A percentile compares a stretch with the other conserved stretches of the same genome.
phyloP scores from a whole-genome alignment of 768 basidiomycete species.

The Russula olivacea region DNA sequence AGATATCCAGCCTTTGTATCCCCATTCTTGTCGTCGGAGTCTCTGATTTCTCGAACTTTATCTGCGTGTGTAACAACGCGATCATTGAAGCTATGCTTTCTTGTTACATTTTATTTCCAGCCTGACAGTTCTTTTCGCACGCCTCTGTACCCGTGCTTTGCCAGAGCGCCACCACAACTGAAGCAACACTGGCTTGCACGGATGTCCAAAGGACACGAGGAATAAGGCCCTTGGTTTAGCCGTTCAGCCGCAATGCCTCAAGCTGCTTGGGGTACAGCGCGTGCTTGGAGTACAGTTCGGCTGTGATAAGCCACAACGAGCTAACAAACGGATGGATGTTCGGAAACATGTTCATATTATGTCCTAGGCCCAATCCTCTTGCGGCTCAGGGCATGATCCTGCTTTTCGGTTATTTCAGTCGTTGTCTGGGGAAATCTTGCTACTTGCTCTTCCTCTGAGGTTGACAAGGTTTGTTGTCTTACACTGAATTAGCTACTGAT shows the following conservation, averaged over 20 bases:
- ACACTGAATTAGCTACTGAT: not conserved
- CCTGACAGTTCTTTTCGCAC: not conserved
- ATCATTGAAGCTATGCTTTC: not conserved
- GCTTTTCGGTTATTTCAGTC: not conserved
- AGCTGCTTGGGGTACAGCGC: not conserved
- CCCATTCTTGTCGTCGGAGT: conserved; percentile 14
- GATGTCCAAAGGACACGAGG: not conserved
- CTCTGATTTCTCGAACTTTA: conserved; percentile 9
- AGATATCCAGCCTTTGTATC: not conserved
- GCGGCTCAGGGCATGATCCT: not conserved
- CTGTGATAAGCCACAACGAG: not conserved
- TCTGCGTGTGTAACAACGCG: not conserved
- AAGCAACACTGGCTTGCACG: not conserved
- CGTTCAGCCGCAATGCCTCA: not conserved
- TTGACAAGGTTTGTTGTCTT: not conserved
- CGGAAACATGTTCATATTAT: not conserved
- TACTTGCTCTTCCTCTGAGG: not conserved
- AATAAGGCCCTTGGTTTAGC: not conserved
- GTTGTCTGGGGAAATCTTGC: not conserved
- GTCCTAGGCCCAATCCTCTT: not conserved
- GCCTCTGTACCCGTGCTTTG: not conserved
- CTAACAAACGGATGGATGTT: not conserved
- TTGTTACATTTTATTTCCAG: conserved; percentile 2
- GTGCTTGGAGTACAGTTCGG: not conserved
- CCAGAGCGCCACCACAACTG: not conserved